These are phyloP conservation scores for Naegleria fowleri DNA, from an alignment of 208 protist species.

Conservation along the genomic window DNA sequence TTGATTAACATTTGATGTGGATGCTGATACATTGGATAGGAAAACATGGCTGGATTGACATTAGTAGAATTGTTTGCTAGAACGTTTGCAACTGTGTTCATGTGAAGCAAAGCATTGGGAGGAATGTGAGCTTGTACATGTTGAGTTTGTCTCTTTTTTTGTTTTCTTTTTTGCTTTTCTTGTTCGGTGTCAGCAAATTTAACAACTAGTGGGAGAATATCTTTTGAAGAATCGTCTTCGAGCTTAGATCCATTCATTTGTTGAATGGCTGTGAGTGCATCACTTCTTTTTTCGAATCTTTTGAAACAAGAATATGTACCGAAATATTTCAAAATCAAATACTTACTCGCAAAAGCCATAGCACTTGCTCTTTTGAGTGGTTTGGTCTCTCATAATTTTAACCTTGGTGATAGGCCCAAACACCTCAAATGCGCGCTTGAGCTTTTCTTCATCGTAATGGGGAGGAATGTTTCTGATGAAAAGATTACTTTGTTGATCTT, in stretches of 20 bases:
- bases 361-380: background rate
- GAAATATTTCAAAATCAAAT: background rate
- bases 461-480: conserved; percentile 5
- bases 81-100: too few species aligned
- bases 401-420: background rate
- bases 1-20: background rate
- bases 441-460: background rate
- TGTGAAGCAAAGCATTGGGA: background rate
- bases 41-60: background rate
- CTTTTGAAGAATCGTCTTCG: background rate
- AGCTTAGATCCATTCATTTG: background rate
- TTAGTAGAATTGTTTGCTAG: background rate
- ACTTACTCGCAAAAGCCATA: conserved; percentile 7
- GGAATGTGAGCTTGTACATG: background rate
- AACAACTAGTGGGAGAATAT: background rate
- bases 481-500: conserved; percentile 17
- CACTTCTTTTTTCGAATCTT: background rate
- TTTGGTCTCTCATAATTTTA: background rate
- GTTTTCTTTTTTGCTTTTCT: conserved; percentile 11
- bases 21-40: background rate
- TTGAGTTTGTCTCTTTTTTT: background rate
- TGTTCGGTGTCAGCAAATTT: background rate
- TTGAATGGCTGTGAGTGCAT: background rate
- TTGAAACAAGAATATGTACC: background rate
- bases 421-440: background rate